Evolutionary conservation across 805 yeast species (phyloP), one percentile per base, ranked within the genome.

Genomic region (Komagataella phaffii): DNA sequence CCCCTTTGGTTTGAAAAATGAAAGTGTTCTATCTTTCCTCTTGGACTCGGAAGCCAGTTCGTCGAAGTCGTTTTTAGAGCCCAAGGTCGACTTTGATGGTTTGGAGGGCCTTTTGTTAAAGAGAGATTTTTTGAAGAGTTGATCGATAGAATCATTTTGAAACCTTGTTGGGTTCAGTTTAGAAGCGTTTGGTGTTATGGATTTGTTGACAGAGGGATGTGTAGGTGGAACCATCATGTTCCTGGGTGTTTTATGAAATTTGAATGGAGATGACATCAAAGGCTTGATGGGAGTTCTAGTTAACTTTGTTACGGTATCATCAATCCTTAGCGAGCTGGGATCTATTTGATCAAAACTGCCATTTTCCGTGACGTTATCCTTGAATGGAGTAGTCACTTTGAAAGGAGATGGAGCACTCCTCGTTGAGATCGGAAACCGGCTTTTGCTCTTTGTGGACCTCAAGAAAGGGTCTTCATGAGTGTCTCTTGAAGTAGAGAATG

Each of bases 241-340:
- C 46, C 21, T 18, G 49, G 56, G 46, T 17, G 51, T 53, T 60
- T 61, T 30, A 14, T 30, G 40, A 30, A 30, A 30, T 30, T 30
- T 30, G 54, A 65, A 63, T 2, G 70, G 69, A 2, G 70, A 64
- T 24, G 61, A 57, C 17, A 64, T 60, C 24, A 66, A 56, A 19
- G 68, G 64, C 50, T 61, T 65, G 44, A 64, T 57, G 2, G 68
- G 68, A 1, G 68, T 59, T 48, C 24, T 45, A 3, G 47, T 14
- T 17, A 18, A 21, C 49, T 84, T 84, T 61, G 79, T 84, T 10
- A 81, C 86, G 0, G 86, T 89, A 4, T 77, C 82, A 3, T 70
- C 79, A 1, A 74, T 84, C 53, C 72, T 74, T 17, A 62, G 60
- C 12, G 64, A 71, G 1, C 63, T 71, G 51, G 76, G 76, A 1